Evolutionary conservation across 495 filamentous ascomycete species (phyloP).

Genomic region (Aspergillus nidulans): DNA sequence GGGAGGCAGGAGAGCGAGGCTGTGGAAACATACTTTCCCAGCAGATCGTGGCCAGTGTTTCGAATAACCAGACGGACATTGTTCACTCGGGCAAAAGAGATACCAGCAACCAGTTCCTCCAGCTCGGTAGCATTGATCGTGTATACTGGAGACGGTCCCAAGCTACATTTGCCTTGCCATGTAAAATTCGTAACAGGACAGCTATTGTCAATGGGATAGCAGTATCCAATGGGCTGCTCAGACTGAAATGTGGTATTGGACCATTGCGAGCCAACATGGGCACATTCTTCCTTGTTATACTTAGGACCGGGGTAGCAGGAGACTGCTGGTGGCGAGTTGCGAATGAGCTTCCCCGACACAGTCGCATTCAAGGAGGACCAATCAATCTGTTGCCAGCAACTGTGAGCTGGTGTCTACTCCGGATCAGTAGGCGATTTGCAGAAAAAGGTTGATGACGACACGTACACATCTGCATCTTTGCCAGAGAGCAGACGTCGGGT

Average conservation of each 20-base stretch:
- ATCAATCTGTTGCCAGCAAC: constrained; percentile 35
- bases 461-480: constrained; percentile 15
- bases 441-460: not conserved
- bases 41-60: constrained; percentile 52
- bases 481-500: not conserved
- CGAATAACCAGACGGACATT: constrained; percentile 56
- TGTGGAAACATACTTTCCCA: constrained; percentile 42
- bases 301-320: constrained; percentile 47
- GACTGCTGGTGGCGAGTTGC: constrained; percentile 47
- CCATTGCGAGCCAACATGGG: constrained; percentile 23
- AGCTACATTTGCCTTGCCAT: constrained; percentile 19
- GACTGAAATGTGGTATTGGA: constrained; percentile 15
- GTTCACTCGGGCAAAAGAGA: constrained; percentile 47
- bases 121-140: constrained; percentile 30
- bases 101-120: constrained; percentile 22
- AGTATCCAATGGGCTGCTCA: not conserved
- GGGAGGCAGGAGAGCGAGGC: constrained; percentile 13
- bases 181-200: constrained; percentile 28
- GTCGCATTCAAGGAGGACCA: constrained; percentile 44
- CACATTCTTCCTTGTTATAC: constrained; percentile 24
- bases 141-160: constrained; percentile 21
- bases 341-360: constrained; percentile 48
- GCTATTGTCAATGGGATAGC: not conserved
- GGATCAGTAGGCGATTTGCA: not conserved
- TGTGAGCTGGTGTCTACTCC: constrained; percentile 27